Evolutionary conservation across 2,329 filamentous ascomycete species (phyloP), one percentile per base, ranked within the genome.

Genomic region (Sclerotinia minor): DNA sequence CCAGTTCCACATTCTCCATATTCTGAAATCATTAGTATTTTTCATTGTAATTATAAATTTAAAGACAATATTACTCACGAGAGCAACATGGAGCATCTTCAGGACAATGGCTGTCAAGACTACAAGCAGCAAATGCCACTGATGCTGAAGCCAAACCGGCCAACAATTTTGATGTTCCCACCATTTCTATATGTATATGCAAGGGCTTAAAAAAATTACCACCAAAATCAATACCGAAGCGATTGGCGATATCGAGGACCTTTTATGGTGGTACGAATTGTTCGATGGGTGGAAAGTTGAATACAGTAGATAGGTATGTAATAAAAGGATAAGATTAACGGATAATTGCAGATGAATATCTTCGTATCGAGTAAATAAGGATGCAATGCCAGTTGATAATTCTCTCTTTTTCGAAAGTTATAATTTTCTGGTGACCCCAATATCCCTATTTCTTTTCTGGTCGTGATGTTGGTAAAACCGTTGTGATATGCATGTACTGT

Each of bases 1-100:
- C 95, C 95, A 67, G 93, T 88, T 81, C 94, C 95, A 76, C 95
- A 98, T 79, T 94, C 84, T 75, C 92, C 92, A 80, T 97, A 98
- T 80, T 95, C 92, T 96, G 76, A 63, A 73, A 24, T 26, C 1
- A 32, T 63, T 15, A 67, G 57, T 47, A 17, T 35, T 13, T 15
- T 13, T 21, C 21, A 52, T 32, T n/a, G n/a, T 45, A 47, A 44
- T 70, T 73, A 55, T 72, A 68, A 69, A 26, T 24, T 24, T 3
- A 17, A 41, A n/a, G 55, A 47, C n/a, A 19, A 26, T 21, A 24
- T 15, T 50, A 73, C 89, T 82, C 83, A 94, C 91, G 89, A 68
- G 90, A 92, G 79, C 91, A 94, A 81, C 91, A 93, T 41, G 90
- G 91, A n/a, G 85, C 80, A 55, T 86, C 83, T 75, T 89, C 78